Base-by-base conservation (phyloP, 2,329 filamentous ascomycete species). In the Aspergillus eucalypticola region DNA sequence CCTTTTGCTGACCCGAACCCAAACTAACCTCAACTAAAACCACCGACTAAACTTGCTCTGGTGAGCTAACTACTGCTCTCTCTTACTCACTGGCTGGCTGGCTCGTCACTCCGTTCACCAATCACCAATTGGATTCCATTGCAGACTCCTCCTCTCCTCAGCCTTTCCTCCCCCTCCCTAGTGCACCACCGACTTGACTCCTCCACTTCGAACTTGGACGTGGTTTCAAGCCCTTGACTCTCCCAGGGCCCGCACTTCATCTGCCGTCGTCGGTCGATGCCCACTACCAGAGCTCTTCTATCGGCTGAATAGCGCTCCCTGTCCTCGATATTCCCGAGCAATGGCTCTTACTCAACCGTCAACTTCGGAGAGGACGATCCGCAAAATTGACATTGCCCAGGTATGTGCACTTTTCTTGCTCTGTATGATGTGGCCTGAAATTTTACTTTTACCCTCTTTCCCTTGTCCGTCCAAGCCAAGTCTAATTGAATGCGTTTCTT, bases 351-450 rank as follows among this genome's bases (percentile, higher is more conserved):
- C 65, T 39, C 71, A 69, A 58, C 70, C 73, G 54, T 67, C 67
- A 53, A 74, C 71, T 54, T 71, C 72, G 44, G 73, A 76, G 64
- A 75, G 74, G 65, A 72, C 75, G 6, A 73, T 76, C 64, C 75
- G 73, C 57, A 77, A 77, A 68, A 75, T 77, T 52, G 75, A 78
- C 65, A 73, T 78, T 60, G 73, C 75, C 35, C 75, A 78, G 70
- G 76, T 78, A 69, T 66, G 74, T 62, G 44, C 29, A 48, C 21
- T 17, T 21, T 44, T 35, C 11, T 23, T 35, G 25, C 27, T 23
- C 39, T n/a, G n/a, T 17, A 21, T 15, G 29, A 39, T 19, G 19
- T 23, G 44, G 46, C 32, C 25, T 50, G 25, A 50, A 19, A 29
- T 29, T 19, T 50, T 50, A n/a, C 23, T 35, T 35, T 35, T 35